Evolutionary conservation across 2,329 filamentous ascomycete species (phyloP), one percentile per base, ranked within the genome.

Genomic region (Neonectria coccinea): DNA sequence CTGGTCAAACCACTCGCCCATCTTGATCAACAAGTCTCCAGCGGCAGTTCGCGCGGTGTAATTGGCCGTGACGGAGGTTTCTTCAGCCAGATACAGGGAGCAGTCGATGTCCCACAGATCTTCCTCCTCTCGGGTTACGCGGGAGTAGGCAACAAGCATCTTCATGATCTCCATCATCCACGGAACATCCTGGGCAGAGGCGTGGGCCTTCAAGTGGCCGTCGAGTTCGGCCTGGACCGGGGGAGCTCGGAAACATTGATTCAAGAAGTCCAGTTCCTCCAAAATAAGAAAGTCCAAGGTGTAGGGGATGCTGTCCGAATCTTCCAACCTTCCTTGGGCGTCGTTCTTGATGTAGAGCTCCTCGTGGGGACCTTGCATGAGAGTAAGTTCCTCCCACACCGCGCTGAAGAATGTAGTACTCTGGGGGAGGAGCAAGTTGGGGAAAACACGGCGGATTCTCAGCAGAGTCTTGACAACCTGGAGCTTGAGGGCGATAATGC

Each of bases 51-150:
- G 89, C 14, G 96, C 92, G 0, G 96, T 97, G 80, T 98, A 99
- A 78, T 98, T 98, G 33, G 94, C 92, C 12, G 94, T 97, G 18
- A 97, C 92, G 2, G 94, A 95, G 2, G 93, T 95, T 80, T 98
- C 95, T 79, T 99, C 96, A 1, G 94, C 95, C 51, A 99, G 85
- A 79, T 97, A 99, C 2, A 99, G 87, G 63, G 97, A 98, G 70
- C 97, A 92, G 78, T 99, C 96, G 67, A 97, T 93, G 72, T 97
- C 93, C 96, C 96, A 99, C 10, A 99, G 81, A 8, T 92, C 93
- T 80, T 97, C 93, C 75, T 98, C 96, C 78, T 99, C 96, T 29
- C 89, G 90, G 2, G 92, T 94, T 72, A 99, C 97, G 69, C 95
- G 93, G 12, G 94, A 91, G 79, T 97, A 98, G 1, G 90, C 89